phyloP scores from a whole-genome alignment of 75 land plant species.

The Larix kaempferi region DNA sequence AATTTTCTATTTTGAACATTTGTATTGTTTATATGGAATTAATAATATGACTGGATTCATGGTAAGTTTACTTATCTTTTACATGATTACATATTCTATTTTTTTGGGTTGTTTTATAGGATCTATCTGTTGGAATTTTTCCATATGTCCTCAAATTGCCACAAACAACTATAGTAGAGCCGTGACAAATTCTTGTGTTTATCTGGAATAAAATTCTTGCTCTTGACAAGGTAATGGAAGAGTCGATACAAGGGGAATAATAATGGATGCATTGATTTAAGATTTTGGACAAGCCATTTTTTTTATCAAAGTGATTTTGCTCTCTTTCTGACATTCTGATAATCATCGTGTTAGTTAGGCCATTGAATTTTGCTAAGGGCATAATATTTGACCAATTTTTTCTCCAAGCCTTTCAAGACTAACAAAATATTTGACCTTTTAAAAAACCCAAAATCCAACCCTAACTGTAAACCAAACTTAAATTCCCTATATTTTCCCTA shows the following conservation, averaged over 20 bases:
- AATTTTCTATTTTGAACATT: not conserved
- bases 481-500: too few species aligned
- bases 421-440: too few species aligned
- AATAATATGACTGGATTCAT: not conserved
- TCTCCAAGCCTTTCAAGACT: too few species aligned
- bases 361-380: conserved; percentile 2
- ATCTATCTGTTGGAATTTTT: conserved; percentile 93
- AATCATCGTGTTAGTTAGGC: not conserved
- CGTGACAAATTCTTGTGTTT: conserved; percentile 90
- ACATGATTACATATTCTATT: too few species aligned
- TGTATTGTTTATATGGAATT: not conserved
- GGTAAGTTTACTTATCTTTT: too few species aligned
- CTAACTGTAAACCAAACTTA: too few species aligned
- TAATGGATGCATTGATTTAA: not conserved
- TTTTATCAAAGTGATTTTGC: not conserved
- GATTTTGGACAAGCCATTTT: not conserved
- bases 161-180: conserved; percentile 84
- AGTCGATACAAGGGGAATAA: not conserved
- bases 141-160: conserved; percentile 88
- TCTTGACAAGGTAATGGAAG: conserved; percentile 75
- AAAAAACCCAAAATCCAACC: too few species aligned
- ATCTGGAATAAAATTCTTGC: conserved; percentile 97
- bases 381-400: too few species aligned
- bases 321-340: not conserved
- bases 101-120: conserved; percentile 35